Percentiles rank a stretch among this genome's conserved stretches.
Evolutionary conservation across 2,329 filamentous ascomycete genomes (phyloP).

Genomic region (Calycina herbarum): DNA sequence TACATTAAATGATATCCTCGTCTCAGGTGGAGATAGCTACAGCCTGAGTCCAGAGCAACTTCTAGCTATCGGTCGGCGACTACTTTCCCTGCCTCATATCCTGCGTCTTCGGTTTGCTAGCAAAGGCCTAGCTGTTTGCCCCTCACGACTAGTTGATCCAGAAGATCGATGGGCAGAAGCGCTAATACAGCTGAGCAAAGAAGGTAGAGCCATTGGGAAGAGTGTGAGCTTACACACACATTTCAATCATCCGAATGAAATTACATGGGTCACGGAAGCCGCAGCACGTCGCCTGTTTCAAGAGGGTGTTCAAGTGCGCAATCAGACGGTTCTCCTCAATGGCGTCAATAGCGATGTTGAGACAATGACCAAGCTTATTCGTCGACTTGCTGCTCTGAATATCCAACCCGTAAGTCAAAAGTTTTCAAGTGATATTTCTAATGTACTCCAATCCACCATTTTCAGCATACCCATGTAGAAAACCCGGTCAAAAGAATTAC

Average conservation of each 20-base stretch:
- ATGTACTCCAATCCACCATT: constrained; percentile 3
- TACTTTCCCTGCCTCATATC: constrained; percentile 58
- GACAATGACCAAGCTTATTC: constrained; percentile 55
- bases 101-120: constrained; percentile 60
- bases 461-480: background rate
- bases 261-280: constrained; percentile 57
- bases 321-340: constrained; percentile 59
- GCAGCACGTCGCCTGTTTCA: constrained; percentile 53
- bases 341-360: constrained; percentile 57
- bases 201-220: constrained; percentile 55
- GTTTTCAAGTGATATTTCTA: background rate
- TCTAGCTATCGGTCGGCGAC: constrained; percentile 51
- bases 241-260: constrained; percentile 63
- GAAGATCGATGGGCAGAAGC: constrained; percentile 54
- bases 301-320: constrained; percentile 55
- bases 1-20: constrained; percentile 56
- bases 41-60: constrained; percentile 56
- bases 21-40: constrained; percentile 64
- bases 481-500: background rate
- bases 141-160: constrained; percentile 53
- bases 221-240: constrained; percentile 64
- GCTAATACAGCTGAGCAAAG: constrained; percentile 51
- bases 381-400: constrained; percentile 54
- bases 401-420: constrained; percentile 51
- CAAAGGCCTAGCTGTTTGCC: constrained; percentile 61